Evolutionary conservation across 2,329 filamentous ascomycete genomes (phyloP).

Genomic region (Aspergillus vadensis): DNA sequence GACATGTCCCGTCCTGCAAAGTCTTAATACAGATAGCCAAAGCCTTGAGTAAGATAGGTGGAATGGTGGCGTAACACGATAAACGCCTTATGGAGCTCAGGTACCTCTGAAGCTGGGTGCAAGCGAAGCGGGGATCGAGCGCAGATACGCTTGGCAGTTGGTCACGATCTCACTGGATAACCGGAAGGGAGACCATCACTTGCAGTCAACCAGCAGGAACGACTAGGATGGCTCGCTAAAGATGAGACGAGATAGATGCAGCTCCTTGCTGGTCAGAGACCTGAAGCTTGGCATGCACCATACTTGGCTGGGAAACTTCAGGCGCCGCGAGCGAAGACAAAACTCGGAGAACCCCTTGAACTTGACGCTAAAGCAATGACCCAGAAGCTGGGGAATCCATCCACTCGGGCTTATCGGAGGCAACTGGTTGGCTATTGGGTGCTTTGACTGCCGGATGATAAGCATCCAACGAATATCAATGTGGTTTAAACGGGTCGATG

Average conservation of each 20-base stretch:
- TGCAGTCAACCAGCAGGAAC: background rate
- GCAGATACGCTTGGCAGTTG: slow-evolving; percentile 16
- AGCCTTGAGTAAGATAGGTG: background rate
- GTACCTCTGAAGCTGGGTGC: slow-evolving; percentile 1
- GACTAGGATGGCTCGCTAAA: background rate
- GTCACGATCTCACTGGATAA: slow-evolving; percentile 8
- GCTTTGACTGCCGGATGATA: slow-evolving; percentile 6
- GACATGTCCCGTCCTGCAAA: background rate
- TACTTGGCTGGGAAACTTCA: slow-evolving; percentile 31
- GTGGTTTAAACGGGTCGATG: background rate
- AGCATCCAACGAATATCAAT: background rate
- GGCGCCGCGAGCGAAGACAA: slow-evolving; percentile 19
- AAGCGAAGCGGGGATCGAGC: slow-evolving; percentile 14
- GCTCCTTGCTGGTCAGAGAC: slow-evolving; percentile 9
- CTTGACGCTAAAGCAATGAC: background rate
- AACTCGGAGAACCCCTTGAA: slow-evolving; percentile 15
- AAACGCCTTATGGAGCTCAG: slow-evolving; percentile 7
- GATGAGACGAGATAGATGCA: background rate
- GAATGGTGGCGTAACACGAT: background rate
- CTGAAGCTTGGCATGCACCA: slow-evolving; percentile 24
- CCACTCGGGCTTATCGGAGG: background rate
- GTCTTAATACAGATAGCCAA: background rate
- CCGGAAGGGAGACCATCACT: background rate
- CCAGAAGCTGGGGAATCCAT: background rate
- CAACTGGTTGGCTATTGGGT: background rate